phyloP scores from a whole-genome alignment of 441 rosid genomes.

The Pelargonium citronellum region DNA sequence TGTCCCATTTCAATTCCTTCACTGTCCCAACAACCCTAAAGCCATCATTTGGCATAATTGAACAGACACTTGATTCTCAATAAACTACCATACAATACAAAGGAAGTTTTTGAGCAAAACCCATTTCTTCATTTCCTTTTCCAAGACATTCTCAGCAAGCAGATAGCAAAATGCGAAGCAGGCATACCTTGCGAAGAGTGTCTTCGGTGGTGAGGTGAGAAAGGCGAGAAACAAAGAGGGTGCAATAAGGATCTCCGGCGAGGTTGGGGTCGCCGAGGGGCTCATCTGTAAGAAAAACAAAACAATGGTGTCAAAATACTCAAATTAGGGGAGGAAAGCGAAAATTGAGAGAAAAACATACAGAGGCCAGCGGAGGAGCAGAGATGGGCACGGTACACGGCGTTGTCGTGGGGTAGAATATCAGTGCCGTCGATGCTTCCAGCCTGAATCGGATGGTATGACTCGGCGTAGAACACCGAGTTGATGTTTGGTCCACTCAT shows the following conservation, averaged over 20 bases:
- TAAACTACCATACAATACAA: not conserved
- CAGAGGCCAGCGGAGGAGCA: slow-evolving; percentile 82
- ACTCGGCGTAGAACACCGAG: slow-evolving; percentile 69
- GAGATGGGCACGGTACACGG: slow-evolving; percentile 69
- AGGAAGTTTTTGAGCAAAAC: not conserved
- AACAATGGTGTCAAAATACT: too few relatives aligned
- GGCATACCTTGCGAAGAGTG: slow-evolving; percentile 50
- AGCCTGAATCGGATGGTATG: slow-evolving; percentile 86
- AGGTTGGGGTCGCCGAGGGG: slow-evolving; percentile 72
- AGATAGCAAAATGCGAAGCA: not conserved
- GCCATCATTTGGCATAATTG: not conserved
- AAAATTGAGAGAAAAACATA: slow-evolving; percentile 15
- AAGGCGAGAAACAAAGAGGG: slow-evolving; percentile 70
- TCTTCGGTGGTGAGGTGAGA: slow-evolving; percentile 66
- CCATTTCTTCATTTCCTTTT: not conserved
- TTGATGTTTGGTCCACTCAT: slow-evolving; percentile 24
- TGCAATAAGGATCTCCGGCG: slow-evolving; percentile 72
- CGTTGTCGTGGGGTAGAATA: slow-evolving; percentile 69
- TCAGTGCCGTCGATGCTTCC: slow-evolving; percentile 96
- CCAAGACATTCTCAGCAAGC: not conserved
- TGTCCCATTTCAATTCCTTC: not conserved
- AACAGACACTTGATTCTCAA: not conserved
- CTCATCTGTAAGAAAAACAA: slow-evolving; percentile 47
- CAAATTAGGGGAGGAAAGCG: slow-evolving; percentile 2
- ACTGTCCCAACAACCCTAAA: not conserved